Base-by-base conservation (phyloP, 495 filamentous ascomycete genomes). In the Pseudevernia furfuracea region DNA sequence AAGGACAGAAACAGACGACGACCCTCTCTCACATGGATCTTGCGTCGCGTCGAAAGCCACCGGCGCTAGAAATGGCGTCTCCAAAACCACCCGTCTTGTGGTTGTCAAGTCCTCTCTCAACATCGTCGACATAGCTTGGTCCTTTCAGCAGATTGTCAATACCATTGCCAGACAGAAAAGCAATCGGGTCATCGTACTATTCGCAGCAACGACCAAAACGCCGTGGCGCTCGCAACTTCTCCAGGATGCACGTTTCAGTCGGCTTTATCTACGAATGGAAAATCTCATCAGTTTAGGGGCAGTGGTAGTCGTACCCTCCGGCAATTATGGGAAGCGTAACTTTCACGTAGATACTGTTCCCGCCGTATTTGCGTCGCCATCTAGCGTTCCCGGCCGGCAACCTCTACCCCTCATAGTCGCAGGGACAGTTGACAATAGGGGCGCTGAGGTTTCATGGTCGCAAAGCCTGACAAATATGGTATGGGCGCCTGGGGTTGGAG, bases 21-120 rank as follows among this genome's bases (percentile, higher is more conserved):
- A 67, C 9, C 4, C 15, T 0, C 1, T 12, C 5, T 25, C 30
- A 1, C 60, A 67, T 30, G 65, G 65, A 32, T 57, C 60, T n/a
- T 55, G 60, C 52, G 52, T 67, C 12, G 38, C 60, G 11, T 67
- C 65, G 6, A 67, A 63, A 36, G 60, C 60, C n/a, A 32, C 46
- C 12, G 65, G 65, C 10, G 3, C 17, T 19, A 34, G 15, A 10
- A 30, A 36, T n/a, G 65, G 65, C 2, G 65, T 67, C 4, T 63
- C 60, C 12, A 67, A 67, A 43, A 37, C 30, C 7, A 56, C 60
- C 3, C 59, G 19, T 1, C 43, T 67, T 6, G 43, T 63, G 4
- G 12, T 61, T 25, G 41, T 67, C 11, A 67, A 63, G 38, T 12
- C 55, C 15, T 34, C 43, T 23, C 56, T 58, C 3, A 14, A 8